phyloP scores from a whole-genome alignment of 106 monocot species.

The Dendrobium catenatum region DNA sequence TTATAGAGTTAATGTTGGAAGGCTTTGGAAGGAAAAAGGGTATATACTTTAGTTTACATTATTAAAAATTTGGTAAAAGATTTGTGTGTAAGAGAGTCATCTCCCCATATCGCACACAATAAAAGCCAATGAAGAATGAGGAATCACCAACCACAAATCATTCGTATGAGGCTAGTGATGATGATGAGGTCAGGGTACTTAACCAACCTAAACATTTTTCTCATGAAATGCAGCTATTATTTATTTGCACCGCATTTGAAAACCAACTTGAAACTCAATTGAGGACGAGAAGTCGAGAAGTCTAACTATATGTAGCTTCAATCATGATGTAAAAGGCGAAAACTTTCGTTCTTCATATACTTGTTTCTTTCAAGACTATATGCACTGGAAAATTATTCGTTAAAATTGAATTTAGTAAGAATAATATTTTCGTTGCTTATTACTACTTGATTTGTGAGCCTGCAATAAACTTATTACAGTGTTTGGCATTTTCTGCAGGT shows the following conservation, averaged over 20 bases:
- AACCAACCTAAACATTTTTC: background rate
- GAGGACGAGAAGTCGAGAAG: too few relatives aligned
- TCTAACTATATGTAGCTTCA: background rate
- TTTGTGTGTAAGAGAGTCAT: too few relatives aligned
- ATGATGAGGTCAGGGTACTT: background rate
- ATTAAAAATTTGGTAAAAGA: too few relatives aligned
- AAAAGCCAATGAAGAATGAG: background rate
- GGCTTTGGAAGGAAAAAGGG: too few relatives aligned
- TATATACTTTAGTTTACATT: too few relatives aligned
- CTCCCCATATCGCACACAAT: too few relatives aligned
- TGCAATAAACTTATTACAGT: background rate
- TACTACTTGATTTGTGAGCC: background rate
- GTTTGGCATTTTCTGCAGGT: slow-evolving; percentile 42
- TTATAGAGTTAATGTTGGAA: too few relatives aligned
- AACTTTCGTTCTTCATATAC: background rate
- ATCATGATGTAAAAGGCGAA: background rate
- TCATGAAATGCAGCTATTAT: background rate
- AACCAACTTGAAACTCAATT: too few relatives aligned
- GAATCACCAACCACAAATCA: background rate
- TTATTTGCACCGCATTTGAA: background rate
- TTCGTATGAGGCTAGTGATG: background rate
- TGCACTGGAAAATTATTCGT: background rate
- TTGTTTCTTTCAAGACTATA: background rate
- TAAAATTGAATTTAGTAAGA: background rate
- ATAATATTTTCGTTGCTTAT: background rate